These are phyloP conservation scores for Apiospora hydei DNA, from an alignment of 2,329 filamentous ascomycete species.

Conservation along the genomic window DNA sequence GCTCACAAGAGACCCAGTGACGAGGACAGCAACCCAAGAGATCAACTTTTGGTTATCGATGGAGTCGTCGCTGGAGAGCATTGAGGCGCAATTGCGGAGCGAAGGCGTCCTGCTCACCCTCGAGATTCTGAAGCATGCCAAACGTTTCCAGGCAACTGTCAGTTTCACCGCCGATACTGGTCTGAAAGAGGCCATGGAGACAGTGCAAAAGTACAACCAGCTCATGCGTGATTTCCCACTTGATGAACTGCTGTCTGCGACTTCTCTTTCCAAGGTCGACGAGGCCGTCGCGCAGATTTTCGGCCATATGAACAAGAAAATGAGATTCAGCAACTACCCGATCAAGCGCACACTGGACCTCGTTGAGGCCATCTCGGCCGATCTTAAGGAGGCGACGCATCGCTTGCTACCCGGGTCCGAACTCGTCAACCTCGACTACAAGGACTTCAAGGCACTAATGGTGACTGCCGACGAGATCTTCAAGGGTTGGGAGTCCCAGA, in stretches of 20 bases:
- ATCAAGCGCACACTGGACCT: slow-evolving; percentile 89
- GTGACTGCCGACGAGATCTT: slow-evolving; percentile 85
- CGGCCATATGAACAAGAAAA: slow-evolving; percentile 94
- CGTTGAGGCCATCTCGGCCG: slow-evolving; percentile 95
- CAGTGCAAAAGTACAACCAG: slow-evolving; percentile 98
- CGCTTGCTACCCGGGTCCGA: slow-evolving; percentile 84
- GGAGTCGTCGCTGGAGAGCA: slow-evolving; percentile 90
- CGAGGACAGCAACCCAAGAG: slow-evolving; percentile 87
- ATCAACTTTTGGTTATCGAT: slow-evolving; percentile 99
- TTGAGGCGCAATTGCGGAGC: slow-evolving; percentile 86
- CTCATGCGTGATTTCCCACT: slow-evolving; percentile 98
- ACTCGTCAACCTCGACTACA: slow-evolving; percentile 90
- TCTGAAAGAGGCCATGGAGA: slow-evolving; percentile 92
- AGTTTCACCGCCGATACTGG: slow-evolving; percentile 97
- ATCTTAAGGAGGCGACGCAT: slow-evolving; percentile 87
- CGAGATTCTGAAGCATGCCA: slow-evolving; percentile 94
- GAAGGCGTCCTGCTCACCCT: slow-evolving; percentile 91
- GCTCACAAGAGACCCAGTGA: slow-evolving; percentile 82
- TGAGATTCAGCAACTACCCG: slow-evolving; percentile 94
- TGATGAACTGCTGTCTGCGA: slow-evolving; percentile 92
- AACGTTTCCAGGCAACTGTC: slow-evolving; percentile 96
- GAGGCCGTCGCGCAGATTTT: slow-evolving; percentile 93
- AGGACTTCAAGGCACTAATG: slow-evolving; percentile 88
- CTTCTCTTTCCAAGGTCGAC: slow-evolving; percentile 85
- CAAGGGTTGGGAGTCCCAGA: slow-evolving; percentile 90